Evolutionary conservation across 2,329 filamentous ascomycete species (phyloP), one percentile per base, ranked within the genome.

Genomic region (Didymella exigua): DNA sequence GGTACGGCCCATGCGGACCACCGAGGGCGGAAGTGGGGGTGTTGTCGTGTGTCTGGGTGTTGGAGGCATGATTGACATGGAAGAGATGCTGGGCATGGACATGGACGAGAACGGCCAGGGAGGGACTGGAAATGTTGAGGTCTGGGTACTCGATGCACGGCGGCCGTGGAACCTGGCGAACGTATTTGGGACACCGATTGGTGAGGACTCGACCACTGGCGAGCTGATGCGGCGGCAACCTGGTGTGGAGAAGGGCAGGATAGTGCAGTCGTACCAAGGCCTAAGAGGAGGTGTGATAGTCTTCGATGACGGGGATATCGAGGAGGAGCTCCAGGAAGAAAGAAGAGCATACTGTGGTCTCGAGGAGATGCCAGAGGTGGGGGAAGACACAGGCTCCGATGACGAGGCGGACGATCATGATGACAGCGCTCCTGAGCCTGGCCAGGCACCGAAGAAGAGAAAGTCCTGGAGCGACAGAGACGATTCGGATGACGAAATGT

Each of bases 121-220:
- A 50, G 76, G 86, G 45, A 89, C 90, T 77, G 86, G 88, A 31
- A 90, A 90, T n/a, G 90, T 98, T 1, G 92, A 97, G 72, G 89
- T 97, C 27, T 99, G 95, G 95, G 84, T 98, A 10, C 82, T 98
- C 56, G 95, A 99, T 76, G 86, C 93, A 24, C 85, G 95, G 75
- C 83, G 95, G 56, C 95, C 95, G 13, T 98, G 93, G 92, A 98
- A 99, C 72, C 74, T 99, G 69, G 87, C 86, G 60, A 99, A 99
- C 73, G 86, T 98, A 13, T 98, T 98, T 78, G 92, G 89, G 11
- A 89, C 90, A 3, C 71, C 72, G 9, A 61, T 70, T 10, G 63
- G 61, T 19, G 61, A 64, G 27, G 78, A 84, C 19, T 74, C 78
- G 10, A 75, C 79, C 31, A 81, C 82, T 19, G 77, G 76, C 23